phyloP scores from a whole-genome alignment of 2,329 filamentous ascomycete genomes.

The Penicillium sp. region DNA sequence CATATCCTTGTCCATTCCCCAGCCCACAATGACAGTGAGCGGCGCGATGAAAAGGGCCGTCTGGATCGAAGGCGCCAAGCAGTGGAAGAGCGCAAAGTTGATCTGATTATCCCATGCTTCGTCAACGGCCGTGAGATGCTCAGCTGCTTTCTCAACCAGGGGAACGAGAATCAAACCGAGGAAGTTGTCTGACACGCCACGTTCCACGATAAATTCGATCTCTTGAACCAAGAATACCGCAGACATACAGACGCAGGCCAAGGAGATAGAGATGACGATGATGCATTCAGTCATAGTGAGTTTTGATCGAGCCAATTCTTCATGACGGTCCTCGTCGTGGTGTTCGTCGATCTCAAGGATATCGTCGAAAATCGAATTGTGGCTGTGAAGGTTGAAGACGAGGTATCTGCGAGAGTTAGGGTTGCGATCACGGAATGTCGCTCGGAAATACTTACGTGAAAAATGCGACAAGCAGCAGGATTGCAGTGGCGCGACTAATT shows the following conservation, averaged over 20 bases:
- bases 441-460: slow-evolving; percentile 50
- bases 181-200: slow-evolving; percentile 59
- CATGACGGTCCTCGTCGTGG: slow-evolving; percentile 64
- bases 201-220: slow-evolving; percentile 64
- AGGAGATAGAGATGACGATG: slow-evolving; percentile 63
- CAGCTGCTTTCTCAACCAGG: slow-evolving; percentile 82
- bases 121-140: slow-evolving; percentile 81
- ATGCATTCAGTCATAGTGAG: slow-evolving; percentile 74
- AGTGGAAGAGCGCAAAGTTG: slow-evolving; percentile 83
- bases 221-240: slow-evolving; percentile 73
- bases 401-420: slow-evolving; percentile 47
- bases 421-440: slow-evolving; percentile 1
- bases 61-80: slow-evolving; percentile 83
- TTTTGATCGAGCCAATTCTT: slow-evolving; percentile 64
- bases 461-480: slow-evolving; percentile 72
- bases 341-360: slow-evolving; percentile 72
- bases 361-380: slow-evolving; percentile 75
- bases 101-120: slow-evolving; percentile 72
- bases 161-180: slow-evolving; percentile 74
- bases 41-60: slow-evolving; percentile 88
- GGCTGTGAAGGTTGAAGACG: slow-evolving; percentile 74
- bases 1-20: slow-evolving; percentile 72
- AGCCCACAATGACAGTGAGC: slow-evolving; percentile 79
- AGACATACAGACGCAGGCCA: slow-evolving; percentile 71
- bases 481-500: slow-evolving; percentile 70